A percentile compares a stretch with the other conserved stretches of the same genome.
phyloP scores from a whole-genome alignment of 371 early-diverging fungal genomes.

The Mortierella sp. region DNA sequence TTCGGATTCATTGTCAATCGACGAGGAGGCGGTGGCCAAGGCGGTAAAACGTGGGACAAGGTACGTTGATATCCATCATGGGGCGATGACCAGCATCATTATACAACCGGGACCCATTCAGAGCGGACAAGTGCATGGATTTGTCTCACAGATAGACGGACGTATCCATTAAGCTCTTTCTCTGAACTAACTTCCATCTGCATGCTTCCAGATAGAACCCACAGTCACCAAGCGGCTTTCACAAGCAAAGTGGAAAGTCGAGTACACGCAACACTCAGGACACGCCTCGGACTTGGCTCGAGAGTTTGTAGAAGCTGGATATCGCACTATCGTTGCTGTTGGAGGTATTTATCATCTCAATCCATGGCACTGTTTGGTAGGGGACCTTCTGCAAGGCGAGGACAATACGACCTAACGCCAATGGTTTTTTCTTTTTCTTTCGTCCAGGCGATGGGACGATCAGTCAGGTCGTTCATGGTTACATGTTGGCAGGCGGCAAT shows the following conservation, averaged over 20 bases:
- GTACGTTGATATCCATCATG: too few species aligned
- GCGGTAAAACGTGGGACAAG: conserved; percentile 41
- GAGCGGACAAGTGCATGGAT: too few species aligned
- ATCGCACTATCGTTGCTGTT: conserved; percentile 37
- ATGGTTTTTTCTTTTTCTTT: neutral
- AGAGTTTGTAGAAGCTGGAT: conserved; percentile 30
- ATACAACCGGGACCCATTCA: too few species aligned
- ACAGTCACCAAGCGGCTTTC: conserved; percentile 17
- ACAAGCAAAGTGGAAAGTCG: conserved; percentile 39
- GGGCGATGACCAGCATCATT: too few species aligned
- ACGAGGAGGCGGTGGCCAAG: conserved; percentile 48
- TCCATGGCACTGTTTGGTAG: too few species aligned
- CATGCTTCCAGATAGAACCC: conserved; percentile 24
- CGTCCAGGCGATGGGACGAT: conserved; percentile 49
- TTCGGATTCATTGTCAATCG: conserved; percentile 48
- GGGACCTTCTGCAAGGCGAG: too few species aligned
- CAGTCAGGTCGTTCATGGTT: conserved; percentile 54
- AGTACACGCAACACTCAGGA: conserved; percentile 45
- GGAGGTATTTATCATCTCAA: conserved; percentile 32
- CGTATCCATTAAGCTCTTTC: too few species aligned
- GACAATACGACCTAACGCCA: too few species aligned
- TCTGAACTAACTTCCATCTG: too few species aligned
- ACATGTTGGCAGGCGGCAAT: conserved; percentile 40
- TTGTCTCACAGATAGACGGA: too few species aligned
- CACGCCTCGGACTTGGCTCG: conserved; percentile 48